These are phyloP conservation scores for Epichloe sylvatica DNA, from an alignment of 2,329 filamentous ascomycete species.

Conservation along the genomic window DNA sequence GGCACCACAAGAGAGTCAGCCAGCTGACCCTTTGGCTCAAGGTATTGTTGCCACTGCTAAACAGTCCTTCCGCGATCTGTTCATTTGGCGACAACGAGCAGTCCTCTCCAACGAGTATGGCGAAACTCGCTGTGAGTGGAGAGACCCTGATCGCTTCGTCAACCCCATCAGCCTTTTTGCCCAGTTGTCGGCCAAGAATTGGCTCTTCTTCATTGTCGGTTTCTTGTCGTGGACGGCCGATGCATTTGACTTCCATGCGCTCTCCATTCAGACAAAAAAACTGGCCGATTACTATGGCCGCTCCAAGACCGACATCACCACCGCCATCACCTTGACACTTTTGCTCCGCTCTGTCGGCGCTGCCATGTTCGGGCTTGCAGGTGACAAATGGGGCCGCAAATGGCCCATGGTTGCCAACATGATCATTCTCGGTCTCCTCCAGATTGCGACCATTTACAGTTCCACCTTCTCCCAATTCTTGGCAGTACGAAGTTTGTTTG, in stretches of 20 bases:
- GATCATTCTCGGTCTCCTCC: slow-evolving; percentile 51
- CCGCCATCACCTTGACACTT: slow-evolving; percentile 62
- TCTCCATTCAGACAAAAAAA: slow-evolving; percentile 66
- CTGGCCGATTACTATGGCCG: slow-evolving; percentile 38
- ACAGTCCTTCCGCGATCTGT: slow-evolving; percentile 50
- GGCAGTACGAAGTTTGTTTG: slow-evolving; percentile 59
- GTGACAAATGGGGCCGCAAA: slow-evolving; percentile 69
- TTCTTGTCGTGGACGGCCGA: slow-evolving; percentile 68
- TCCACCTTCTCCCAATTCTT: slow-evolving; percentile 58
- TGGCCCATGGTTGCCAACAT: slow-evolving; percentile 76
- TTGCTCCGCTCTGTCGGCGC: slow-evolving; percentile 64
- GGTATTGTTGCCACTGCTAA: slow-evolving; percentile 51
- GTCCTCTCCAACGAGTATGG: slow-evolving; percentile 50
- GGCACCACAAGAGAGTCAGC: slow-evolving; percentile 21
- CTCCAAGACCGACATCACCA: slow-evolving; percentile 53
- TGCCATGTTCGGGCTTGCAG: slow-evolving; percentile 59
- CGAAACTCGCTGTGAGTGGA: slow-evolving; percentile 55
- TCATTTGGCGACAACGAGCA: slow-evolving; percentile 61
- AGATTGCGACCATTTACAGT: slow-evolving; percentile 67
- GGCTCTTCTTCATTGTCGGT: slow-evolving; percentile 64
- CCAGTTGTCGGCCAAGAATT: slow-evolving; percentile 50
- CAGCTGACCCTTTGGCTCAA: slow-evolving; percentile 53
- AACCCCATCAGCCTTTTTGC: slow-evolving; percentile 59
- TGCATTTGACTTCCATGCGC: slow-evolving; percentile 71
- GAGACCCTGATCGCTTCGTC: slow-evolving; percentile 47